Base-by-base conservation (phyloP, 225 moss, liverwort and hornwort genomes). In the Pseudoscleropodium purum region DNA sequence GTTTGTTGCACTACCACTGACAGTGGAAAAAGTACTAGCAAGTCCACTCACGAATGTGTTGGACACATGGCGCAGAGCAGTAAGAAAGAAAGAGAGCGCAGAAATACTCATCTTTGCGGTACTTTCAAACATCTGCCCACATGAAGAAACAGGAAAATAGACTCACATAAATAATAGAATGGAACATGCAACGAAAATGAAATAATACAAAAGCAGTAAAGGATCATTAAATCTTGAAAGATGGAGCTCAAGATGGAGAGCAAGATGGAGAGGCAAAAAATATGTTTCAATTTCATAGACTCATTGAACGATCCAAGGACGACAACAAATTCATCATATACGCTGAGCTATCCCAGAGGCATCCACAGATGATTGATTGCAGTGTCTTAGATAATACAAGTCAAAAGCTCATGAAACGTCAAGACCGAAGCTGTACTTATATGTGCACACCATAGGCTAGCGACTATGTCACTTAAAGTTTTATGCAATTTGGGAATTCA, bases 61-160 rank as follows among this genome's bases (percentile, higher is more conserved):
- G 72, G 99, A 99, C 75, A 99, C 97, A 80, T 97, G 94, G 43
- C 96, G 94, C 57, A 99, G 87, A 85, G 97, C 97, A 77, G 95
- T 93, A 37, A 99, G 92, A 87, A 99, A 97, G 90, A 93, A 94
- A 68, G 94, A 95, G 56, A 99, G 94, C 73, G 97, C 99, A 88
- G 95, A 91, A 59, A 97, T 96, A 87, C 96, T 95, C 97, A 99
- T 97, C 94, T 94, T 96, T 66, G 93, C 95, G 66, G 99, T 95
- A 88, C 96, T 97, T 92, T 97, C 97, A 91, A 97, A 97, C 87
- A 97, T 93, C 95, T 95, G 90, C 88, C 56, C 65, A 70, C 62
- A 91, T 34, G 15, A 83, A 70, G 74, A 72, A 70, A 86, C 31
- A 49, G 45, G 39, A 87, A 74, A 78, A 73, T n/a, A 88, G 73